Conservation (phyloP, 805 yeast genomes). For the Diddensiella santjacobensis region DNA sequence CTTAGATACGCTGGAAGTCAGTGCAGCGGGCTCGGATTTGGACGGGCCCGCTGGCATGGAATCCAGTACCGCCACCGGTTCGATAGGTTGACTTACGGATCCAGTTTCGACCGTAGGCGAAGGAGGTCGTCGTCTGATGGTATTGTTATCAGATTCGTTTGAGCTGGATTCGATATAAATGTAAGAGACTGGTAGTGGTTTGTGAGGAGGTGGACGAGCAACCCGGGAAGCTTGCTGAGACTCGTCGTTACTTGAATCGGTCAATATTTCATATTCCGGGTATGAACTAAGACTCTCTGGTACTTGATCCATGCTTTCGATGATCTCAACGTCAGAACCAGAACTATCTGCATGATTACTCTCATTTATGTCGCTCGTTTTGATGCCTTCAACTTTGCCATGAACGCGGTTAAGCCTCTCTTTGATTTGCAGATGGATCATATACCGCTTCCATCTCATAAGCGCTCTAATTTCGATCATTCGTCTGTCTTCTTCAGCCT, state of each 20-base stretch:
- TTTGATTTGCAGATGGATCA: slow-evolving; percentile 31
- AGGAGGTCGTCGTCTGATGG: neutral
- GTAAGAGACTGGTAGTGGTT: neutral
- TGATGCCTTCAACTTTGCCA: slow-evolving; percentile 17
- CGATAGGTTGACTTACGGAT: neutral
- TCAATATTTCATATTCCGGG: neutral
- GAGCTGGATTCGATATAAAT: neutral
- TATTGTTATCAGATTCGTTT: neutral
- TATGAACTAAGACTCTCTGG: neutral
- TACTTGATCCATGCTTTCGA: neutral
- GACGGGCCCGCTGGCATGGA: neutral
- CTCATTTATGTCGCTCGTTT: neutral
- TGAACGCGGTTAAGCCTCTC: slow-evolving; percentile 24
- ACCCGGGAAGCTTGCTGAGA: neutral
- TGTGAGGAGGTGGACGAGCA: neutral
- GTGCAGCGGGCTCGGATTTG: neutral
- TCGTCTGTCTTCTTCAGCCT: slow-evolving; percentile 41
- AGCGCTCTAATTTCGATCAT: slow-evolving; percentile 41
- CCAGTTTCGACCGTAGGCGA: neutral
- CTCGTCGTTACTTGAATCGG: neutral
- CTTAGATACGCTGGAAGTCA: too few species aligned
- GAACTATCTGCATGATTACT: slow-evolving; percentile 8
- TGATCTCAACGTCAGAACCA: slow-evolving; percentile 6
- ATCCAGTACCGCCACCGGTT: neutral
- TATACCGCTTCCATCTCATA: slow-evolving; percentile 34